These are phyloP conservation scores for Rhodamnia rubescens DNA, from an alignment of 345 rosid genomes.

Conservation along the genomic window DNA sequence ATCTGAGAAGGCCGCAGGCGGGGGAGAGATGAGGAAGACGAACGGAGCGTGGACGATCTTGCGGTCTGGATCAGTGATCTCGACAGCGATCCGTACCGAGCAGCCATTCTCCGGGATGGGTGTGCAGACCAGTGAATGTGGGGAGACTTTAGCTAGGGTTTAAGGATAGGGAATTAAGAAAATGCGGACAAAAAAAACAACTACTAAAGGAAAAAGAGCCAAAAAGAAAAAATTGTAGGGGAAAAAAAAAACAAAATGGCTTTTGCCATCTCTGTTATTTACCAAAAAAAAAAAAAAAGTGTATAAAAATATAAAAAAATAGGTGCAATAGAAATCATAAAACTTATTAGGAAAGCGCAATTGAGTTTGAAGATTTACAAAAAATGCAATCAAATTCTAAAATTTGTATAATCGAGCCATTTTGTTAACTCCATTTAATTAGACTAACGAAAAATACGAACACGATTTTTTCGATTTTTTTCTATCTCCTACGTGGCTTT, in stretches of 20 bases:
- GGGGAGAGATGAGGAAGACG: slow-evolving; percentile 2
- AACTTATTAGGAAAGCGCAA: too few species aligned
- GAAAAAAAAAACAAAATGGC: background rate
- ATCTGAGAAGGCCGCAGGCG: background rate
- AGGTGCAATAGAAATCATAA: too few species aligned
- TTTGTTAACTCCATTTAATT: too few species aligned
- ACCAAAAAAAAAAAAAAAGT: background rate
- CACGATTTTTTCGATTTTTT: too few species aligned
- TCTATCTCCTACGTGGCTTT: too few species aligned
- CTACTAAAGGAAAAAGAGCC: background rate
- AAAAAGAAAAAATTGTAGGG: background rate
- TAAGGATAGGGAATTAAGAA: background rate
- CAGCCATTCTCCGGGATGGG: background rate
- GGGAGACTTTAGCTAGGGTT: background rate
- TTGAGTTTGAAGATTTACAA: too few species aligned
- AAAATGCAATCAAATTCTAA: too few species aligned
- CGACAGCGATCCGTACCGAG: slow-evolving; percentile 12
- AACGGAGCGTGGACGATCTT: slow-evolving; percentile 8
- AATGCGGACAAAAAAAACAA: background rate
- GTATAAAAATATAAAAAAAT: background rate
- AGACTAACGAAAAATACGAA: too few species aligned
- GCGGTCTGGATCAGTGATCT: slow-evolving; percentile 7
- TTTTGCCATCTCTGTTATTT: too few species aligned
- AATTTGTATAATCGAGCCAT: too few species aligned
- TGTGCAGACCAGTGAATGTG: background rate